A percentile compares a stretch with the other conserved stretches of the same genome.
These are phyloP conservation scores for Aspergillus transmontanensis DNA, from an alignment of 2,329 filamentous ascomycete genomes.

Conservation along the genomic window DNA sequence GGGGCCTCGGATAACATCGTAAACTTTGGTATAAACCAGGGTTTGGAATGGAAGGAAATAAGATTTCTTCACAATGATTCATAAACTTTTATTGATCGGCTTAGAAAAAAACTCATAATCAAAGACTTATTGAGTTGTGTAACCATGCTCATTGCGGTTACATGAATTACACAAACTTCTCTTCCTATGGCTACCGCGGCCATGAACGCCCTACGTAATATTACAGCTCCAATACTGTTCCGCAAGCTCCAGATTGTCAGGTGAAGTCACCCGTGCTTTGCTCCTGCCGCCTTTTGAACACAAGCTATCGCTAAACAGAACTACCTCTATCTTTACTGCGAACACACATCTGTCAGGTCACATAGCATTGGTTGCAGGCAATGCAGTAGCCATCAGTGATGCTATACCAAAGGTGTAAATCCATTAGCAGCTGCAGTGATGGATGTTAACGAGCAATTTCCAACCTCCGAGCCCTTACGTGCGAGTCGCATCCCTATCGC, in stretches of 20 bases:
- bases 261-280: slow-evolving; percentile 6
- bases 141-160: slow-evolving; percentile 1
- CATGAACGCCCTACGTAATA: slow-evolving; percentile 12
- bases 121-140: neutral
- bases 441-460: slow-evolving; percentile 29
- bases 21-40: neutral
- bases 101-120: neutral
- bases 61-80: neutral
- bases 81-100: neutral
- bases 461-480: slow-evolving; percentile 24
- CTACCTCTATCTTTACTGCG: neutral
- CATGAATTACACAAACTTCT: neutral
- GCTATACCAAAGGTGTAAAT: slow-evolving; percentile 14
- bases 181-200: neutral
- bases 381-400: slow-evolving; percentile 14
- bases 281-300: neutral
- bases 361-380: neutral
- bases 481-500: slow-evolving; percentile 42
- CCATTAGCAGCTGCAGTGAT: slow-evolving; percentile 29
- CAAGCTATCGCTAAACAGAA: neutral
- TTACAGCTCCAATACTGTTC: slow-evolving; percentile 17
- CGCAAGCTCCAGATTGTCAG: slow-evolving; percentile 6
- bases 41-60: too few relatives aligned
- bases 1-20: neutral
- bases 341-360: neutral